Conservation (phyloP, 1,284 basidiomycete genomes). For the Malassezia globosa region DNA sequence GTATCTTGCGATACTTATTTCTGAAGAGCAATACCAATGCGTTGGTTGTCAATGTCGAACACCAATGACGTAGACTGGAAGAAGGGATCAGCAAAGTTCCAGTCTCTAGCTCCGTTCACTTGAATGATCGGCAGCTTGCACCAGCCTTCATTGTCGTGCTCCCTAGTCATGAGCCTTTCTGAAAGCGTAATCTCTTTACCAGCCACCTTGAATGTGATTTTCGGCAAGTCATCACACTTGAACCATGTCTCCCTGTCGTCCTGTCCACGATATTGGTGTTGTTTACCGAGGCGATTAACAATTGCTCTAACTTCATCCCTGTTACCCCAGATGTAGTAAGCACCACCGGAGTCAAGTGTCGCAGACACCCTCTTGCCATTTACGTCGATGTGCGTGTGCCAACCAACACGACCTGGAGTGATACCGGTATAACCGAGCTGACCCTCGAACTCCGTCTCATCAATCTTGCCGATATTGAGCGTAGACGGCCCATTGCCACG, state of each 20-base stretch:
- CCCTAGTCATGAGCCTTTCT: slow-evolving; percentile 22
- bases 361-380: slow-evolving; percentile 46
- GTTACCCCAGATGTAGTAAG: slow-evolving; percentile 49
- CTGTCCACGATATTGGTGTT: slow-evolving; percentile 25
- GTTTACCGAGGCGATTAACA: slow-evolving; percentile 51
- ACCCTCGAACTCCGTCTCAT: slow-evolving; percentile 25
- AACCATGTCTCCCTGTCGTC: slow-evolving; percentile 44
- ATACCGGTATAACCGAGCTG: slow-evolving; percentile 49
- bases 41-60: slow-evolving; percentile 48
- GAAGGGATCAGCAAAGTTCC: slow-evolving; percentile 49
- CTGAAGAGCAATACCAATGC: slow-evolving; percentile 49
- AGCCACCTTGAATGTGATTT: slow-evolving; percentile 47
- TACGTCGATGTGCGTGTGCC: slow-evolving; percentile 33
- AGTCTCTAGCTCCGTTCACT: slow-evolving; percentile 36
- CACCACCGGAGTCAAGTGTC: slow-evolving; percentile 54
- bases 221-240: slow-evolving; percentile 35
- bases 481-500: slow-evolving; percentile 50
- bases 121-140: too few species aligned
- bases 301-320: slow-evolving; percentile 47
- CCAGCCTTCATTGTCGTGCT: too few species aligned
- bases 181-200: slow-evolving; percentile 25
- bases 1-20: too few species aligned
- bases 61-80: slow-evolving; percentile 41
- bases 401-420: slow-evolving; percentile 41
- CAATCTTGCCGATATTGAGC: slow-evolving; percentile 53